Base-by-base conservation (phyloP, 2,329 filamentous ascomycete species). In the Penicillium concentricum region DNA sequence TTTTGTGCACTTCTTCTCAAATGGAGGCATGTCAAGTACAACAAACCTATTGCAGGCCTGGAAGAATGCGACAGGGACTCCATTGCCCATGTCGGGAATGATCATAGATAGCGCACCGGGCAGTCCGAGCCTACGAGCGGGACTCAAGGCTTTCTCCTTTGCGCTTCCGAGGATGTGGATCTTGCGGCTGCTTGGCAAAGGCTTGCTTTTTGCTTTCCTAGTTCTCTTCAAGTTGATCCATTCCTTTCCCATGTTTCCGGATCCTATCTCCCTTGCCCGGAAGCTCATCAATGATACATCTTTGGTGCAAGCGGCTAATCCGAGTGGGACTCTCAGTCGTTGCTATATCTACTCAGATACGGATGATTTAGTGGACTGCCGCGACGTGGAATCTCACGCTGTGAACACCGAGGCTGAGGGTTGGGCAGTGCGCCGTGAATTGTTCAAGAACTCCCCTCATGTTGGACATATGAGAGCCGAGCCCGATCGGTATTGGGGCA, bases 1-100 rank as follows among this genome's bases (percentile, higher is more conserved):
- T 10, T 71, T 78, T 30, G 60, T 81, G 9, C 79, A 82, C 65
- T 68, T 77, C 54, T 82, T 82, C 68, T 82, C 79, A 22, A 81
- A 82, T 57, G 80, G 79, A 26, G 81, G 81, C 16, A 67, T 74
- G 20, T 72, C 74, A 48, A 75, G 75, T 6, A 68, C 72, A 4
- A 68, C 67, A 5, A 66, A 73, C 26, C 58, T 82, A 7, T 73
- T 80, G 2, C 59, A 65, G 16, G 61, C 68, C 10, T 82, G 79
- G 63, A 71, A 62, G 7, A 42, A 61, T 16, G 60, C 62, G 2
- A 76, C 70, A 1, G 71, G 72, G 0, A 56, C 58, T 2, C 57
- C 72, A 5, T 54, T 81, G 5, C 76, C 76, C 3, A 57, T 78
- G 5, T 74, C 71, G 2, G 74, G 72, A 1, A 72, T 78, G 58